Base-by-base conservation (phyloP, 148 eudicot genomes). In the Limonium bicolor region DNA sequence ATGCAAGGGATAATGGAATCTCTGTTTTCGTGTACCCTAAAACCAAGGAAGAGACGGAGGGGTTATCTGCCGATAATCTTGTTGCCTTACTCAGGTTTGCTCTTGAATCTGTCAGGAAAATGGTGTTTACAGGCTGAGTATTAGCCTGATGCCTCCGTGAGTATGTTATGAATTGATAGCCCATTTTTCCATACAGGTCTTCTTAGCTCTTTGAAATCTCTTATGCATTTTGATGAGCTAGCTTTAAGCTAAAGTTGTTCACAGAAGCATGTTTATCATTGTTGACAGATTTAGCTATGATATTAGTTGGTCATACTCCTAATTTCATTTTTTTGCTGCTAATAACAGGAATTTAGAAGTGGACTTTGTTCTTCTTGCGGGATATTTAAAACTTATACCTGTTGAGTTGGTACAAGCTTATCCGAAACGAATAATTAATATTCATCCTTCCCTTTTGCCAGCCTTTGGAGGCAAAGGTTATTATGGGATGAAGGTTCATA, bases 381-480 rank as follows among this genome's bases (percentile, higher is more conserved):
- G 72, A 15, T 67, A 46, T 52, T 44, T 67, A 17, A 67, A 67
- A 60, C 67, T 67, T 42, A 73, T 87, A 63, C 94, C 94, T 33
- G 41, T 49, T 21, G 90, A 73, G 29, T 67, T 78, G 70, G 67
- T 82, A 34, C 76, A 53, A 56, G 69, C 76, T 15, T 82, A 61
- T 73, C 94, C 88, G 6, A 82, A 61, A 50, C 59, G 85, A 19
- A 82, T 82, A 35, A 29, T 82, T 27, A 82, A 87, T 59, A 82
- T 87, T 46, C 96, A 87, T 67, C 96, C 94, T 41, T 73, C 88
- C 36, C 94, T 87, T 58, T 75, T 87, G 54, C 96, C 94, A 21
- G 82, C 94, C 43, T 87, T 87, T 64, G 96, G 96, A 45, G 96
- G 96, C 54, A 76, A 78, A 73, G 85, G 88, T 26, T 87, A 68